phyloP scores from a whole-genome alignment of 441 rosid species.

The Corymbia calophylla region DNA sequence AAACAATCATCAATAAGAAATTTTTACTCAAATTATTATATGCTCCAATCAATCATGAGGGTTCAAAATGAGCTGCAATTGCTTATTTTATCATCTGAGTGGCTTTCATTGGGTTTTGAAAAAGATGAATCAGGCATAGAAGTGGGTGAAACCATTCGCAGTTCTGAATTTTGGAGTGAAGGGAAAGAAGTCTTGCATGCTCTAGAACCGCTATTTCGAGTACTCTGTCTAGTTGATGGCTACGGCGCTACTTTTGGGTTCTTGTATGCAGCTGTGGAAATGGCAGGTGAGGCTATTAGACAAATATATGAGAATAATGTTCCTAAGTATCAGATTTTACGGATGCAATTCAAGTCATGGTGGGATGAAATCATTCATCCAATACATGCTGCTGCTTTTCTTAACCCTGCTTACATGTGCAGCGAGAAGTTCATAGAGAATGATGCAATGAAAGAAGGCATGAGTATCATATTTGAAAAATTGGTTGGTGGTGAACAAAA shows the following conservation, averaged over 20 bases:
- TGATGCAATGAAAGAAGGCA: background rate
- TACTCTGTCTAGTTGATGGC: background rate
- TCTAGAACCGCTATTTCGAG: rapidly evolving
- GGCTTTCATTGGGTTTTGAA: background rate
- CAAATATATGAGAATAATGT: too few relatives aligned
- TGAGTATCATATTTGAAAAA: rapidly evolving
- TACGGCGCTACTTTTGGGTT: background rate
- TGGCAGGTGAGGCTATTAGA: background rate
- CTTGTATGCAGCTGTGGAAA: background rate
- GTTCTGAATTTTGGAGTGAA: background rate
- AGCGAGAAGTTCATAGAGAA: background rate
- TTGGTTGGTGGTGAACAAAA: background rate
- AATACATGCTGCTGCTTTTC: background rate
- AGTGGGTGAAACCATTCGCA: background rate
- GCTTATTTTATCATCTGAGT: too few relatives aligned
- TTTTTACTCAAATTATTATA: background rate
- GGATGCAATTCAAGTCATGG: rapidly evolving
- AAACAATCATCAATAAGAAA: rapidly evolving
- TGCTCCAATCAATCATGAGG: background rate
- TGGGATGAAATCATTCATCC: background rate
- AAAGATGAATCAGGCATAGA: background rate
- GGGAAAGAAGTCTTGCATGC: background rate
- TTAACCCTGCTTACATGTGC: background rate
- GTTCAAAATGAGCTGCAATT: background rate
- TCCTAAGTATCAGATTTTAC: too few relatives aligned